Evolutionary conservation across 257 asterid genomes (phyloP).

Genomic region (Solanum chmielewskii): DNA sequence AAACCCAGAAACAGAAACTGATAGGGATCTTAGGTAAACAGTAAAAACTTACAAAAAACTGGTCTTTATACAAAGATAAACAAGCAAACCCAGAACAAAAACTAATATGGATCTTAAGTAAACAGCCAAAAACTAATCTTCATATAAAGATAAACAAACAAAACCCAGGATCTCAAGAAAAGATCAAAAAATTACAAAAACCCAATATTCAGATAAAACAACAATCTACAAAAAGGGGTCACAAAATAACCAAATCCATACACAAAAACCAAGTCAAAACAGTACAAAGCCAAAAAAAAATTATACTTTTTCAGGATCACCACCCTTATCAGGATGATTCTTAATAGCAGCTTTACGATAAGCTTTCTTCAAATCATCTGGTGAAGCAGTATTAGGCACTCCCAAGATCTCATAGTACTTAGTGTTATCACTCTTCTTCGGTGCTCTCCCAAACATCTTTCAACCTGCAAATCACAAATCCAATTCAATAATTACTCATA

Average conservation of each 20-base stretch:
- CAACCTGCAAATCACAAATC: background rate
- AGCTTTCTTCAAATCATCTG: slow-evolving; percentile 12
- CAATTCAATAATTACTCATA: background rate
- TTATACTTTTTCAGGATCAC: slow-evolving; percentile 8
- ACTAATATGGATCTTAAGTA: background rate
- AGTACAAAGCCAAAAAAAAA: background rate
- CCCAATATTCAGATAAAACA: background rate
- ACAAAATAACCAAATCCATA: background rate
- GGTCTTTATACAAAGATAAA: background rate
- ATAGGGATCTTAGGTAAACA: background rate
- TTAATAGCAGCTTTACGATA: slow-evolving; percentile 8
- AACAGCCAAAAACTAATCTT: background rate
- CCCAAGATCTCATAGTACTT: slow-evolving; percentile 12
- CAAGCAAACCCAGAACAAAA: background rate
- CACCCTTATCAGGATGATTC: slow-evolving; percentile 16
- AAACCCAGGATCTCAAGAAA: background rate
- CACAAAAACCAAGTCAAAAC: background rate
- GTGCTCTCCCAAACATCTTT: slow-evolving; percentile 13
- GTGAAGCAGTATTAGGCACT: slow-evolving; percentile 4
- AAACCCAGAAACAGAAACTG: background rate
- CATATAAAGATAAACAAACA: background rate
- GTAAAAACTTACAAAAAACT: background rate
- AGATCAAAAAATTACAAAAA: background rate
- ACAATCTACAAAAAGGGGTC: background rate
- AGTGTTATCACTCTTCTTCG: slow-evolving; percentile 13